Percentiles rank a stretch among this genome's conserved stretches.
phyloP scores from a whole-genome alignment of 2,329 filamentous ascomycete genomes.

The Tolypocladium pustulatum region DNA sequence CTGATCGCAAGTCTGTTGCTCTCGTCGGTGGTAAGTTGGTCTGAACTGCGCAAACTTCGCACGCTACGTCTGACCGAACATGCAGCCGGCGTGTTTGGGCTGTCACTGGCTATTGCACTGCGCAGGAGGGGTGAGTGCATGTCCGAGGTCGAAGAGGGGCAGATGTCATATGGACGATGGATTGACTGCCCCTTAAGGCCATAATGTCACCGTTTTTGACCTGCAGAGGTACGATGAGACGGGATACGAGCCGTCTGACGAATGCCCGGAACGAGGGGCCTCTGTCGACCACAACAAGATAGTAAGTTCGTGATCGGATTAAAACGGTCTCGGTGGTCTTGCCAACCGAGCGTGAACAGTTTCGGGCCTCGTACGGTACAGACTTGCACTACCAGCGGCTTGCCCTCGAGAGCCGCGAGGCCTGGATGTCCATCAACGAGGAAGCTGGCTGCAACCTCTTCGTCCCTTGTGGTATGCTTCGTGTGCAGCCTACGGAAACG shows the following conservation, averaged over 20 bases:
- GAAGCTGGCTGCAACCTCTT: slow-evolving; percentile 7
- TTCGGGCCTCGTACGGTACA: slow-evolving; percentile 13
- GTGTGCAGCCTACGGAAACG: slow-evolving; percentile 11
- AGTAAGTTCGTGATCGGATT: slow-evolving; percentile 2
- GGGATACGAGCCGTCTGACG: slow-evolving; percentile 7
- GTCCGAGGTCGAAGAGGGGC: neutral
- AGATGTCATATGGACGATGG: neutral
- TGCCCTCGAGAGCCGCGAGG: slow-evolving; percentile 11
- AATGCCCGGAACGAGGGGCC: slow-evolving; percentile 9
- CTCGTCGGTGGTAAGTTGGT: slow-evolving; percentile 6
- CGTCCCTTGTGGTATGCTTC: slow-evolving; percentile 13
- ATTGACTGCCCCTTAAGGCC: neutral
- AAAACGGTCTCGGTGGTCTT: neutral
- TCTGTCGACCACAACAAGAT: slow-evolving; percentile 17
- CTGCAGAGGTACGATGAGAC: slow-evolving; percentile 10
- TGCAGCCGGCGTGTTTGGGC: slow-evolving; percentile 13
- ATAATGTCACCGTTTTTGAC: slow-evolving; percentile 12
- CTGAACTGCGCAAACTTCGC: neutral
- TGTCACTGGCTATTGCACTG: slow-evolving; percentile 12
- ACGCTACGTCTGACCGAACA: neutral
- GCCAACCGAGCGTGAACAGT: slow-evolving; percentile 4
- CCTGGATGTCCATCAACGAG: slow-evolving; percentile 11
- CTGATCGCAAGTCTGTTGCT: slow-evolving; percentile 4
- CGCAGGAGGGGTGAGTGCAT: slow-evolving; percentile 8
- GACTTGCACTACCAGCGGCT: slow-evolving; percentile 15